Percentiles rank a stretch among this genome's conserved stretches.
Evolutionary conservation across 1,139 yeast genomes (phyloP).

Genomic region (Torulaspora globosa): DNA sequence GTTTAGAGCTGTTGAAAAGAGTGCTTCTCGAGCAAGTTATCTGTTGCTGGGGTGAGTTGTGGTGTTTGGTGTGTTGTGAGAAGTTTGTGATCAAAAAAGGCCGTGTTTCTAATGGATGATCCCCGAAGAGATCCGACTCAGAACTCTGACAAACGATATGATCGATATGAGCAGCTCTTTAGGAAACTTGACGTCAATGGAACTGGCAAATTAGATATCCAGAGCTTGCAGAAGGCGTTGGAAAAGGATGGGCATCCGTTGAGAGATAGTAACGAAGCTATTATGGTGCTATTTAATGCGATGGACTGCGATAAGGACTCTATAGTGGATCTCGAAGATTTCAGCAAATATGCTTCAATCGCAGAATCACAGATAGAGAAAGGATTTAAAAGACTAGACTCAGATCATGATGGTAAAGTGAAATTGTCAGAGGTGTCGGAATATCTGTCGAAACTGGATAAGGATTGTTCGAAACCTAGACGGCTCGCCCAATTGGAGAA

Average conservation of each 20-base stretch:
- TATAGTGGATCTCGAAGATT: conserved; percentile 56
- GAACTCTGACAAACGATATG: conserved; percentile 21
- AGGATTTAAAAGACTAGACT: conserved; percentile 69
- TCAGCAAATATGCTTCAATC: conserved; percentile 52
- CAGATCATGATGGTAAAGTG: conserved; percentile 70
- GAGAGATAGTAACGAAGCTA: conserved; percentile 58
- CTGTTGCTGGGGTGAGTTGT: not conserved
- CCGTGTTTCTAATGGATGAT: conserved; percentile 7
- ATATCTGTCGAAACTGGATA: conserved; percentile 49
- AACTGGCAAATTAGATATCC: conserved; percentile 54
- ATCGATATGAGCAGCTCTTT: conserved; percentile 35
- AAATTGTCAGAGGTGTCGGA: conserved; percentile 60
- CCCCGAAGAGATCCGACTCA: conserved; percentile 12
- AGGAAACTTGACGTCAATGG: conserved; percentile 49
- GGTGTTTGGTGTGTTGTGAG: not conserved
- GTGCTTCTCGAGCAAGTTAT: not conserved
- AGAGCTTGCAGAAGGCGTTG: conserved; percentile 54
- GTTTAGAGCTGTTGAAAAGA: not conserved
- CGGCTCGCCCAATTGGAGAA: conserved; percentile 8
- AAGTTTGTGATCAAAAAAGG: not conserved
- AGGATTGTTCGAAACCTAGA: conserved; percentile 18
- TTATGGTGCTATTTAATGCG: conserved; percentile 50
- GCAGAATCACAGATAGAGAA: conserved; percentile 67
- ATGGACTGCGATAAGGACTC: conserved; percentile 58
- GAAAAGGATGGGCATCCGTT: conserved; percentile 59